A percentile compares a stretch with the other conserved stretches of the same genome.
phyloP scores from a whole-genome alignment of 352 stramenopile genomes.

The Phytophthora boehmeriae region DNA sequence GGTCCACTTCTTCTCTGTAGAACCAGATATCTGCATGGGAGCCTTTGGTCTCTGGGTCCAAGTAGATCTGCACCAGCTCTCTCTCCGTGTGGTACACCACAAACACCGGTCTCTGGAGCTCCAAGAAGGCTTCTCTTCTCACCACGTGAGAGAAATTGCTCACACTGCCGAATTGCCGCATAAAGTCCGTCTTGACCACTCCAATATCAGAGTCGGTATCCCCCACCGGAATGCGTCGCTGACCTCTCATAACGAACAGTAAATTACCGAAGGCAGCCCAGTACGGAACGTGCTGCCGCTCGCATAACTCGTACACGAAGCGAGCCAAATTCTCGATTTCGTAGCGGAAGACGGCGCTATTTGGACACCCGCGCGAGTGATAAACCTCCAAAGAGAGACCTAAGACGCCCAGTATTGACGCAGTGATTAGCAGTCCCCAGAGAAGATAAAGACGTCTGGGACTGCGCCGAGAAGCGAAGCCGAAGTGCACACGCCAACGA shows the following conservation, averaged over 20 bases:
- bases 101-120: slow-evolving; percentile 52
- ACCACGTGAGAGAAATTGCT: slow-evolving; percentile 60
- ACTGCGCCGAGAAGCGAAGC: slow-evolving; percentile 25
- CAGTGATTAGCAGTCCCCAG: slow-evolving; percentile 48
- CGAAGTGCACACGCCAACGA: slow-evolving; percentile 36
- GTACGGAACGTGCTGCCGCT: slow-evolving; percentile 56
- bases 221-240: slow-evolving; percentile 65
- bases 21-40: slow-evolving; percentile 85
- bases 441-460: slow-evolving; percentile 36
- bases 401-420: slow-evolving; percentile 38
- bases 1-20: slow-evolving; percentile 59
- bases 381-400: slow-evolving; percentile 65
- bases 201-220: slow-evolving; percentile 84
- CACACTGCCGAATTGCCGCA: slow-evolving; percentile 54
- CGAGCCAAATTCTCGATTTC: slow-evolving; percentile 73
- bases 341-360: slow-evolving; percentile 68
- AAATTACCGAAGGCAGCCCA: slow-evolving; percentile 80
- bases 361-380: slow-evolving; percentile 63
- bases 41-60: slow-evolving; percentile 47
- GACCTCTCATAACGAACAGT: slow-evolving; percentile 73
- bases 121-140: slow-evolving; percentile 44
- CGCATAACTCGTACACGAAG: slow-evolving; percentile 64
- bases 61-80: slow-evolving; percentile 73
- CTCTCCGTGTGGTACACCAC: slow-evolving; percentile 60
- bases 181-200: slow-evolving; percentile 63